Evolutionary conservation across 805 yeast genomes (phyloP).

Genomic region (Cyberlindnera nakhonratchasimensis): DNA sequence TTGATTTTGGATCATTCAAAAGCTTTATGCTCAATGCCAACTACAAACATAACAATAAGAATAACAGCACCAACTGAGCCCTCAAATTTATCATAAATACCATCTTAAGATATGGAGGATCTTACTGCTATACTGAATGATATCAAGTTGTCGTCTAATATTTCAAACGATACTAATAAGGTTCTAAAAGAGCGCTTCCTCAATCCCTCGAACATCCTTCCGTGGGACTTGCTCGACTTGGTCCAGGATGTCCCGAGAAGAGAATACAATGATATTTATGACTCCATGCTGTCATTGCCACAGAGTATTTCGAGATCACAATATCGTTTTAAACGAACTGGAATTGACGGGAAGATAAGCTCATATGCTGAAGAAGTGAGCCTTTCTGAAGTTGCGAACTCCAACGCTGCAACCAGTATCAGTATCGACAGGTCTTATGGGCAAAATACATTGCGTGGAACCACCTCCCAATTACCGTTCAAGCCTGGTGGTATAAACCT

Average conservation of each 20-base stretch:
- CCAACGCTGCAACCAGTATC: conserved; percentile 65
- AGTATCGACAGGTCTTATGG: conserved; percentile 68
- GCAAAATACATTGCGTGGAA: conserved; percentile 63
- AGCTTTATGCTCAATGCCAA: too few relatives aligned
- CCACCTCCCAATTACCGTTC: conserved; percentile 77
- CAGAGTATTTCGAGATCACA: conserved; percentile 58
- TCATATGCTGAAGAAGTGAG: conserved; percentile 63
- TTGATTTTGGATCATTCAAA: too few relatives aligned
- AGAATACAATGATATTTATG: conserved; percentile 23
- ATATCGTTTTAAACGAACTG: conserved; percentile 65
- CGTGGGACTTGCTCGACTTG: conserved; percentile 68
- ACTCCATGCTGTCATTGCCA: conserved; percentile 52
- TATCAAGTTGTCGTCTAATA: conserved; percentile 1
- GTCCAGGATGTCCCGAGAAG: conserved; percentile 55
- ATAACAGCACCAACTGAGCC: background rate
- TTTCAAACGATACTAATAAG: conserved; percentile 12
- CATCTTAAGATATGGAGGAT: conserved; percentile 20
- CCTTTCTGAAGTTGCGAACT: conserved; percentile 38
- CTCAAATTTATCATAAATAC: conserved; percentile 3
- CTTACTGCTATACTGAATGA: conserved; percentile 5
- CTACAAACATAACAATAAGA: too few relatives aligned
- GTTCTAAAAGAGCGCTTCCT: conserved; percentile 42
- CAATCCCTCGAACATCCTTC: conserved; percentile 57
- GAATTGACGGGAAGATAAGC: conserved; percentile 68
- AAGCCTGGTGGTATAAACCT: conserved; percentile 81